Base-by-base conservation (phyloP, 176 grass and related monocot genomes). In the Triticum turgidum region DNA sequence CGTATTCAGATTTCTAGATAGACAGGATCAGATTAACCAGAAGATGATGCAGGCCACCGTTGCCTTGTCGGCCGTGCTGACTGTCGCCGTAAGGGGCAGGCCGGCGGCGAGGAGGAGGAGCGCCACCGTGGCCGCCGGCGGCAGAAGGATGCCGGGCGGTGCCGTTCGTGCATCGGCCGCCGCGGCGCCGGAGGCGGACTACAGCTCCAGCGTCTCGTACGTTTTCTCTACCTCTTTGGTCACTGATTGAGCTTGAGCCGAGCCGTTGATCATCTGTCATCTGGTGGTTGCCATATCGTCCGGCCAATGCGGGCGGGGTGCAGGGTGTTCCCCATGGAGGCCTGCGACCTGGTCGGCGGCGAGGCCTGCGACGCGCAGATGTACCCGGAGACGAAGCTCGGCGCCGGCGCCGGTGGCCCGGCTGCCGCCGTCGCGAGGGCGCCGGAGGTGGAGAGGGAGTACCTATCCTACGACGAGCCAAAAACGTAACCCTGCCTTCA, bases 321-420 rank as follows among this genome's bases (percentile, higher is more conserved):
- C 75, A 98, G 95, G 25, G 95, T 98, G 64, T 98, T 98, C 33
- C 95, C 95, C 1, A 87, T 93, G 92, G 95, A 98, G 80, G 95
- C 95, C 0, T 98, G 95, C 20, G 93, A 98, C 15, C 63, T 98
- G 67, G 5, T 92, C 21, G 93, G 95, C 32, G 95, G 93, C 6
- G 93, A 95, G 21, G 89, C 93, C 3, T 98, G 93, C 62, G 58
- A 84, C 30, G 83, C 10, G 61, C 52, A 38, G 61, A 98, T 98
- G 89, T 98, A 86, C 87, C 87, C 87, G 58, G 95, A 98, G 84
- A 83, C 78, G 2, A 98, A 90, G 74, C 87, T 93, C 56, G 75
- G 54, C 9, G 30, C 7, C 1, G 24, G n/a, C 6, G 41, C 2
- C 3, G 11, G 13, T 4, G 14, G 49, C 49, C 49, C 41, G 4